Conservation (phyloP, 306 rosid species). For the Dalbergia cochinchinensis region DNA sequence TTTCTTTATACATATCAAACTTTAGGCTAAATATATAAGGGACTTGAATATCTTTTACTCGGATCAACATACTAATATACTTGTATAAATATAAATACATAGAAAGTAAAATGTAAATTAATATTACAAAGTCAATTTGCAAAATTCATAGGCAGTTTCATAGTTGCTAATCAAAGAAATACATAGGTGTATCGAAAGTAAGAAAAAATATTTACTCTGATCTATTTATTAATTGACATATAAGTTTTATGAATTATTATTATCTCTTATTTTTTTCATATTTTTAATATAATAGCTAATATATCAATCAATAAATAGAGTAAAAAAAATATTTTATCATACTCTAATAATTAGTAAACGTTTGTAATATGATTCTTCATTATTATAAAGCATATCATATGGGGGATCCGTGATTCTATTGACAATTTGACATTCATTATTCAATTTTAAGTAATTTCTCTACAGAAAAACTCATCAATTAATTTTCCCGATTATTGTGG, state of each 20-base stretch:
- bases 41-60: too few species aligned
- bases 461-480: not conserved
- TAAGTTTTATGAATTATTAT: too few species aligned
- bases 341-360: slow-evolving; percentile 35
- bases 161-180: slow-evolving; percentile 18
- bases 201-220: too few species aligned
- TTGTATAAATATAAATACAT: not conserved
- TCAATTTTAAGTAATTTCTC: not conserved
- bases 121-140: slow-evolving; percentile 43
- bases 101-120: not conserved
- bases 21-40: too few species aligned
- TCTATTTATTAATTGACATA: too few species aligned
- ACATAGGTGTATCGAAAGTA: too few species aligned
- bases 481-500: not conserved
- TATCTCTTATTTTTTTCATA: too few species aligned
- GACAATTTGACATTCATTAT: not conserved
- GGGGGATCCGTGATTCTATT: slow-evolving; percentile 47
- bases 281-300: too few species aligned
- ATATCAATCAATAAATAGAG: too few species aligned
- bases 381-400: slow-evolving; percentile 40
- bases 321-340: too few species aligned
- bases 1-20: too few species aligned
- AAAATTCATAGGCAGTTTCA: slow-evolving; percentile 10
- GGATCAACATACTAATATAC: not conserved
- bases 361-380: slow-evolving; percentile 34